Percentiles rank a stretch among this genome's conserved stretches.
These are phyloP conservation scores for Clarireedia homoeocarpa DNA, from an alignment of 2,329 filamentous ascomycete species.

Conservation along the genomic window DNA sequence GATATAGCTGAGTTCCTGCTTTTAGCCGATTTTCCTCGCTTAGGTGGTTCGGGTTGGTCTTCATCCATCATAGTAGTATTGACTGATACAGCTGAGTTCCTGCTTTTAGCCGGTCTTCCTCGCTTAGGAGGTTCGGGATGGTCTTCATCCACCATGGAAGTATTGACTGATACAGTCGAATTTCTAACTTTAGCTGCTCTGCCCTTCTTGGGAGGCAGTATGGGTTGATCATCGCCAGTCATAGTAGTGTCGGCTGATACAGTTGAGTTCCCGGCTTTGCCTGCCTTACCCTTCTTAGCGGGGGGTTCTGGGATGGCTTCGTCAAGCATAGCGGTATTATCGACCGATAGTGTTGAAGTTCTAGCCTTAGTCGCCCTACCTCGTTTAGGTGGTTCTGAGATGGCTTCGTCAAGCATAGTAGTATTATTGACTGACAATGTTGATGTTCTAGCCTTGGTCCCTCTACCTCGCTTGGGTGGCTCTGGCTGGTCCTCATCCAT, in stretches of 20 bases:
- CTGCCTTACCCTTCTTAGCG: too few relatives aligned
- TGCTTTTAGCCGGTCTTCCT: neutral
- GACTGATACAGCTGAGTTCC: neutral
- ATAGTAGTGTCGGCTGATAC: neutral
- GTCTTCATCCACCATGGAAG: neutral
- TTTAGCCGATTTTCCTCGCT: neutral
- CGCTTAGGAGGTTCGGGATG: neutral
- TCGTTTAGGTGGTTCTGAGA: conserved; percentile 36
- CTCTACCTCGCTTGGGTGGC: neutral
- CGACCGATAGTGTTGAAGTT: conserved; percentile 47
- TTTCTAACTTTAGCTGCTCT: neutral
- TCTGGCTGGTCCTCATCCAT: neutral
- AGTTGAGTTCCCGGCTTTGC: too few relatives aligned
- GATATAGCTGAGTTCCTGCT: too few relatives aligned
- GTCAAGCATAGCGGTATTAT: neutral
- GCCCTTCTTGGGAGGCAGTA: neutral
- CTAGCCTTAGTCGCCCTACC: conserved; percentile 58
- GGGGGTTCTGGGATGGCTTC: too few relatives aligned
- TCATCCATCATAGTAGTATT: neutral
- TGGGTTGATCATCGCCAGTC: neutral
- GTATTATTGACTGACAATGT: neutral
- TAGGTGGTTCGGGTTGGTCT: neutral
- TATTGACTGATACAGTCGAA: neutral
- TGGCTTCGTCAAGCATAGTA: too few relatives aligned
- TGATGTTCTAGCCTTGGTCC: neutral